These are phyloP conservation scores for Alnus rubra DNA, from an alignment of 306 rosid genomes.

Conservation along the genomic window DNA sequence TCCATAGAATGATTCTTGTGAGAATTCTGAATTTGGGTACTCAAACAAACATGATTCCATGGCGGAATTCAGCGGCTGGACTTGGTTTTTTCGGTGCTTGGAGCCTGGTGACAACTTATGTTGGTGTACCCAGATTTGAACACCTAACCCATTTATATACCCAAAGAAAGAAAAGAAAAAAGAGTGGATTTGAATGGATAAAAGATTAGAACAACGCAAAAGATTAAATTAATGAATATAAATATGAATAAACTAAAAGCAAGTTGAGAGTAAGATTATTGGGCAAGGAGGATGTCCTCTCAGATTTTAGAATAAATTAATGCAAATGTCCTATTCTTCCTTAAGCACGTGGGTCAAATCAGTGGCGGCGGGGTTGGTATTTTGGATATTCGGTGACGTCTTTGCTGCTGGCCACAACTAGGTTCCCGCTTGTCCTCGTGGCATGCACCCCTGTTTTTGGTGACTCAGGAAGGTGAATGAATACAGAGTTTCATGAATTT, in stretches of 20 bases:
- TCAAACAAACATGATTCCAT: constrained; percentile 27
- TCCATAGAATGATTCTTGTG: constrained; percentile 31
- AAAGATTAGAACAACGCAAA: neutral
- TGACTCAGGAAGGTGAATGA: too few relatives aligned
- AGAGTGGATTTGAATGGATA: neutral
- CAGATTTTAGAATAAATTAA: neutral
- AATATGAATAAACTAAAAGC: neutral
- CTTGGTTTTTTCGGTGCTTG: neutral
- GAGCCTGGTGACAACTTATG: neutral
- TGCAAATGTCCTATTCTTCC: neutral
- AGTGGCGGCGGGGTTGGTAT: constrained; percentile 39
- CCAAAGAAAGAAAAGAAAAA: constrained; percentile 24
- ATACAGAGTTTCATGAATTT: neutral
- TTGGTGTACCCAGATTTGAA: neutral
- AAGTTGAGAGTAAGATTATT: constrained; percentile 9
- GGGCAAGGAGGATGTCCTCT: constrained; percentile 31
- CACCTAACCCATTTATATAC: constrained; percentile 23
- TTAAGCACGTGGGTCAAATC: constrained; percentile 37
- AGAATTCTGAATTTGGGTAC: constrained; percentile 18
- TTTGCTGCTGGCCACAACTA: too few relatives aligned
- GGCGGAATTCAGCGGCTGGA: neutral
- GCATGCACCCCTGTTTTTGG: neutral
- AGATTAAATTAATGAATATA: neutral
- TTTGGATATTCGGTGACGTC: neutral
- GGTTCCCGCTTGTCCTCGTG: neutral